phyloP scores from a whole-genome alignment of 257 asterid species.

The Ajuga chamaepitys region DNA sequence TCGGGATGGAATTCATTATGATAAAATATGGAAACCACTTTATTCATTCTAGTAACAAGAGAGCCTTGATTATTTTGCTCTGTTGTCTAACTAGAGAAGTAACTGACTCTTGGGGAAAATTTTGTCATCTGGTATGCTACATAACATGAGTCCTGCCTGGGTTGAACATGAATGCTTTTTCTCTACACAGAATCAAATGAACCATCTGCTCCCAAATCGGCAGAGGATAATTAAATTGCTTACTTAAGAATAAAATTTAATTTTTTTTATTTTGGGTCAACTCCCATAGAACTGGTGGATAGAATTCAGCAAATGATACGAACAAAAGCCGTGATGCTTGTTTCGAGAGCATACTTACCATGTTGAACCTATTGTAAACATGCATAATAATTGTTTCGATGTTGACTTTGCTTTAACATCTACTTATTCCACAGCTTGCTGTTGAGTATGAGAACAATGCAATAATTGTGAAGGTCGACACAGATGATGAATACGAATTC shows the following conservation, averaged over 20 bases:
- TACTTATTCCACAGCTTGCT: slow-evolving; percentile 64
- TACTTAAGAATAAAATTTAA: too few species aligned
- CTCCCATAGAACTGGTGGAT: not conserved
- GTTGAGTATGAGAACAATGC: slow-evolving; percentile 87
- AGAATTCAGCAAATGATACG: not conserved
- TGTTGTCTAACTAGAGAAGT: not conserved
- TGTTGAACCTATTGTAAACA: not conserved
- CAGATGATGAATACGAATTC: slow-evolving; percentile 90
- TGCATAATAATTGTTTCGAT: not conserved
- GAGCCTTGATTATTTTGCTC: not conserved
- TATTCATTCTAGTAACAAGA: not conserved
- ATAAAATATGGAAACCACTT: not conserved
- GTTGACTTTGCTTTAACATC: slow-evolving; percentile 6
- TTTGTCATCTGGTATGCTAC: too few species aligned
- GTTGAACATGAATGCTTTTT: too few species aligned
- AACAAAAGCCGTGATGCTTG: not conserved
- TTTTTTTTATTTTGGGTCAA: not conserved
- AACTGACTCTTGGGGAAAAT: not conserved
- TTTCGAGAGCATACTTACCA: not conserved
- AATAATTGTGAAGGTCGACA: slow-evolving; percentile 82
- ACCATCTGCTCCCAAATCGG: not conserved
- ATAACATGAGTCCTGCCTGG: too few species aligned
- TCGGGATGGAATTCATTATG: not conserved
- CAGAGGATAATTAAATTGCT: too few species aligned
- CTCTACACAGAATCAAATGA: not conserved